phyloP scores from a whole-genome alignment of 495 filamentous ascomycete genomes.

The Venustampulla echinocandica region DNA sequence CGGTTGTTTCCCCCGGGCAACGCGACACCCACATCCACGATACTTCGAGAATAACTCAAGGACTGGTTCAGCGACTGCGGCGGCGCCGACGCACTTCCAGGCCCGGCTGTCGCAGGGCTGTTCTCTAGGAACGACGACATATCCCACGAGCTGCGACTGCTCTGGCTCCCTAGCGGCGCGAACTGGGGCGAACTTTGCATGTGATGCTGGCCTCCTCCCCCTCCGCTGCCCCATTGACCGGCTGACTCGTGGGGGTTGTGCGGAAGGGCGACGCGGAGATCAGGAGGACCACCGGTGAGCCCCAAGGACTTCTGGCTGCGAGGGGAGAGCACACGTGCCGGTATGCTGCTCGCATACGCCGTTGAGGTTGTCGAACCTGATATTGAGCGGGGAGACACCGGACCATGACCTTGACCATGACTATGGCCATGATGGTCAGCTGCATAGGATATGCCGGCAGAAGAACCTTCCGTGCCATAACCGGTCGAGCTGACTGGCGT shows the following conservation, averaged over 20 bases:
- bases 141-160: constrained; percentile 17
- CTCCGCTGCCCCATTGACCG: constrained; percentile 5
- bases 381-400: constrained; percentile 19
- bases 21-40: constrained; percentile 2
- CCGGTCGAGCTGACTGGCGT: constrained; percentile 21
- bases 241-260: constrained; percentile 16
- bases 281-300: constrained; percentile 17
- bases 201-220: constrained; percentile 15
- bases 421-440: constrained; percentile 19
- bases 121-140: constrained; percentile 11
- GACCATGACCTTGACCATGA: too few relatives aligned
- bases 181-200: constrained; percentile 9
- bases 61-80: constrained; percentile 4
- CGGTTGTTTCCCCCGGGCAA: constrained; percentile 9
- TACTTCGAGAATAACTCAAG: constrained; percentile 5
- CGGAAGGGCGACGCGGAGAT: constrained; percentile 18
- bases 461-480: constrained; percentile 18
- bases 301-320: constrained; percentile 14
- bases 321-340: constrained; percentile 20
- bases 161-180: constrained; percentile 4
- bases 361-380: constrained; percentile 18
- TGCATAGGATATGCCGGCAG: constrained; percentile 14
- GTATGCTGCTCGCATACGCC: constrained; percentile 11
- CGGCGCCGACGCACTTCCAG: constrained; percentile 12
- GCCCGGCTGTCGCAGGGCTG: constrained; percentile 7